phyloP scores from a whole-genome alignment of 73 alveolate species.

The Durusdinium trenchii region DNA sequence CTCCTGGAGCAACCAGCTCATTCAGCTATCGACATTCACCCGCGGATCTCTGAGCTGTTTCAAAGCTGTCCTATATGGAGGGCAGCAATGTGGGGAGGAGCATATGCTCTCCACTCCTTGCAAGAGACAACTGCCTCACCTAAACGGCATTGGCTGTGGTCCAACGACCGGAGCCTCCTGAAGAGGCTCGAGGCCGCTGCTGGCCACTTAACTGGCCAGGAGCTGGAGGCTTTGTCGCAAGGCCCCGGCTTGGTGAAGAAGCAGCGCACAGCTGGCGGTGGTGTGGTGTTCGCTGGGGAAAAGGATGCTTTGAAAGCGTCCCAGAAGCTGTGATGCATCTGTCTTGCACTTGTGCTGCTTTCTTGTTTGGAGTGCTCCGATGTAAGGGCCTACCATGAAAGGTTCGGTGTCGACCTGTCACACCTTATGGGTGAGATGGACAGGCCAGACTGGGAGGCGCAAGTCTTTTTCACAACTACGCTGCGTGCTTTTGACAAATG shows the following conservation, averaged over 20 bases:
- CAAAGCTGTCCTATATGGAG: not conserved
- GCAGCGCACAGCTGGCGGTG: not conserved
- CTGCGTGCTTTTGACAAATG: not conserved
- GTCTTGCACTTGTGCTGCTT: not conserved
- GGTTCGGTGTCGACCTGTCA: not conserved
- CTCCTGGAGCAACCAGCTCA: slow-evolving; percentile 13
- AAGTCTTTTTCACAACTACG: not conserved
- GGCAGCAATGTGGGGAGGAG: not conserved
- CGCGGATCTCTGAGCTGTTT: not conserved
- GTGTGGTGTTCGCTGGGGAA: not conserved
- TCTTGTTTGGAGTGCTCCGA: too few species aligned
- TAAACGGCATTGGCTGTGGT: not conserved
- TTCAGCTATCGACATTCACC: not conserved
- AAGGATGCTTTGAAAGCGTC: not conserved
- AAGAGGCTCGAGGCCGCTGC: not conserved
- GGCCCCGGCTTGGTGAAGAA: not conserved
- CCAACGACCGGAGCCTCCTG: not conserved
- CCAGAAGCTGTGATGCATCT: not conserved
- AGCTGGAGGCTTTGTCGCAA: not conserved
- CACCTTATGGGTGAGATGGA: not conserved
- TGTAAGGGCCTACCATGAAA: not conserved
- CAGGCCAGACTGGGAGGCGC: not conserved
- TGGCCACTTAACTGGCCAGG: not conserved
- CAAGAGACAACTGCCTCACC: not conserved
- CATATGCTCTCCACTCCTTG: not conserved